Evolutionary conservation across 1,284 basidiomycete genomes (phyloP), one percentile per base, ranked within the genome.

Genomic region (Irpex sp.): DNA sequence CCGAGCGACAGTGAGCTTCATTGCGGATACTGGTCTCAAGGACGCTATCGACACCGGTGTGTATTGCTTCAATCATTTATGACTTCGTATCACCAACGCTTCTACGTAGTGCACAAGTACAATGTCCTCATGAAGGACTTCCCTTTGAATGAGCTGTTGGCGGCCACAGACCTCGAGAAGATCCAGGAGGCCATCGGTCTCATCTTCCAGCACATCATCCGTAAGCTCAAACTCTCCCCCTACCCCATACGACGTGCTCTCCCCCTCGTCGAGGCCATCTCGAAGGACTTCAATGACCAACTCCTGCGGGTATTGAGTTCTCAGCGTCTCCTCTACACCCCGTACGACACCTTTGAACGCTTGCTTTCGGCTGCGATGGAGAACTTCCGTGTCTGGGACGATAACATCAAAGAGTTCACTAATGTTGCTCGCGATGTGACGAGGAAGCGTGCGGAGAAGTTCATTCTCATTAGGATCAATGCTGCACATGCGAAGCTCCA

Each of bases 41-140:
- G 96, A 97, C 78, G 96, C 97, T 9, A 94, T 92, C 59, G 96
- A 98, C 78, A 85, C 92, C 6, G 95, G 94, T 94, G 75, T 76
- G 91, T 84, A 4, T 44, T 62, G 65, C 49, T 67, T 18, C 67
- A 24, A n/a, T 56, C 13, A 56, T 24, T 45, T 68, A 63, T 49
- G 18, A 67, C 54, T 11, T 54, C n/a, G 43, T 13, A 24, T 43
- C 49, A 42, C 6, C 27, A 7, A 13, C 60, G 6, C 64, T 3
- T n/a, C 49, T 42, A 10, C 49, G 9, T 74, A 96, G 97, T 98
- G 2, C 96, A 97, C 87, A 98, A 98, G 82, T 98, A 99, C 87
- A 99, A 99, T 79, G 92, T 96, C 74, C 89, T 99, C 72, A 99
- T 99, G 98, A 98, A 98, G 83, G 98, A 99, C 79, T 99, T 99